Evolutionary conservation across 768 basidiomycete genomes (phyloP).

Genomic region (Hypsizygus marmoreus): DNA sequence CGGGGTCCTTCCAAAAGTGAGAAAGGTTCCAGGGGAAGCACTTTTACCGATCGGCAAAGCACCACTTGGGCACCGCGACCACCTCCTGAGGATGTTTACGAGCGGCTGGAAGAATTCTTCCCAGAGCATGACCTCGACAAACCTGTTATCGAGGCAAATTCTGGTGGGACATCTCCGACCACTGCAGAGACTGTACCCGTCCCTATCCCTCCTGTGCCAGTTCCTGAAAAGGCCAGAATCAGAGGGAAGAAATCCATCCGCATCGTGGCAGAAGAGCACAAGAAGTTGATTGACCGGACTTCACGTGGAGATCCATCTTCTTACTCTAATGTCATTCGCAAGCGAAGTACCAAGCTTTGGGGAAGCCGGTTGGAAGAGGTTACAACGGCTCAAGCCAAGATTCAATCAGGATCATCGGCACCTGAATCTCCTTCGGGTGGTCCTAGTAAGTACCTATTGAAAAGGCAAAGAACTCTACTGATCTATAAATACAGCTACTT

Average conservation of each 20-base stretch:
- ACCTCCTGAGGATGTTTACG: constrained; percentile 89
- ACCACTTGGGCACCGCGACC: constrained; percentile 90
- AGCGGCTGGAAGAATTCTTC: constrained; percentile 93
- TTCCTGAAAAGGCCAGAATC: constrained; percentile 42
- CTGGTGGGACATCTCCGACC: constrained; percentile 79
- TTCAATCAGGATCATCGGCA: constrained; percentile 37
- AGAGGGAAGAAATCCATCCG: constrained; percentile 90
- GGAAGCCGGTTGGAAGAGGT: constrained; percentile 93
- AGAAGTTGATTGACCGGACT: constrained; percentile 70
- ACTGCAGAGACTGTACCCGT: constrained; percentile 51
- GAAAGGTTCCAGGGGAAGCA: constrained; percentile 44
- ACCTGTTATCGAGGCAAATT: constrained; percentile 87
- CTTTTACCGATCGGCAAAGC: constrained; percentile 63
- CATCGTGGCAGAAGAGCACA: constrained; percentile 87
- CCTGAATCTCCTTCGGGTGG: constrained; percentile 67
- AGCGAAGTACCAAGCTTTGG: constrained; percentile 95
- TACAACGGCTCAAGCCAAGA: constrained; percentile 68
- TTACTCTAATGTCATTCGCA: constrained; percentile 57
- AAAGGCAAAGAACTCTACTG: constrained; percentile 13
- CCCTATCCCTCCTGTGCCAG: constrained; percentile 37
- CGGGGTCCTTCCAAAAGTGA: constrained; percentile 30
- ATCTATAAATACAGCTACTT: constrained; percentile 60
- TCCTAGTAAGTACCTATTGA: constrained; percentile 56
- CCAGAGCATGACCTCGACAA: constrained; percentile 95
- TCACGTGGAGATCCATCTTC: constrained; percentile 58